Evolutionary conservation across 139 green algal species (phyloP).

Genomic region (Edaphochlamys debaryana): DNA sequence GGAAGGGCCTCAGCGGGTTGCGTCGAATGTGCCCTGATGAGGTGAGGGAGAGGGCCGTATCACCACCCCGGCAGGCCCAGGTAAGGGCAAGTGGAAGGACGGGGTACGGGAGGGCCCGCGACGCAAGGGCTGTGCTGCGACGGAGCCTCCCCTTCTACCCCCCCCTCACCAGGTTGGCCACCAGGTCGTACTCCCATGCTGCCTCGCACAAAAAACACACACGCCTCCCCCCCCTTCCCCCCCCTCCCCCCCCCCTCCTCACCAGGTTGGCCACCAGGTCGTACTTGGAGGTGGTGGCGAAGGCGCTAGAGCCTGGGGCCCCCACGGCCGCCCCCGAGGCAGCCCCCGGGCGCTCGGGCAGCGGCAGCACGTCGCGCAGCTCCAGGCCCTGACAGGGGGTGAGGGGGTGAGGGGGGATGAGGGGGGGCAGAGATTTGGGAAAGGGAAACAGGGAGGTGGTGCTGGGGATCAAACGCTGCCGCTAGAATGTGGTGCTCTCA

Average conservation of each 20-base stretch:
- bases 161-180: conserved; percentile 92
- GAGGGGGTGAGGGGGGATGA: not conserved
- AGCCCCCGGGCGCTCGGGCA: conserved; percentile 13
- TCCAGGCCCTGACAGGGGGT: conserved; percentile 83
- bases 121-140: too few relatives aligned
- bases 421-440: not conserved
- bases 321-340: conserved; percentile 44
- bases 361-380: conserved; percentile 81
- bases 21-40: too few relatives aligned
- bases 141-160: too few relatives aligned
- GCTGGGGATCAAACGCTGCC: not conserved
- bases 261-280: conserved; percentile 94
- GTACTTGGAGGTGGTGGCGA: conserved; percentile 74
- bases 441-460: not conserved
- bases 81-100: too few relatives aligned
- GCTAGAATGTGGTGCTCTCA: too few relatives aligned
- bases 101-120: too few relatives aligned
- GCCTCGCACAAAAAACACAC: too few relatives aligned
- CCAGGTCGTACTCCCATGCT: conserved; percentile 95
- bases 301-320: conserved; percentile 17
- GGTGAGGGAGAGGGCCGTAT: too few relatives aligned
- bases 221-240: not conserved
- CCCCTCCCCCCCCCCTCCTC: too few relatives aligned
- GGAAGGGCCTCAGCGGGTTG: too few relatives aligned
- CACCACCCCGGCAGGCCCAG: too few relatives aligned